These are phyloP conservation scores for Penicillium brevicompactum DNA, from an alignment of 2,329 filamentous ascomycete genomes.

Conservation along the genomic window DNA sequence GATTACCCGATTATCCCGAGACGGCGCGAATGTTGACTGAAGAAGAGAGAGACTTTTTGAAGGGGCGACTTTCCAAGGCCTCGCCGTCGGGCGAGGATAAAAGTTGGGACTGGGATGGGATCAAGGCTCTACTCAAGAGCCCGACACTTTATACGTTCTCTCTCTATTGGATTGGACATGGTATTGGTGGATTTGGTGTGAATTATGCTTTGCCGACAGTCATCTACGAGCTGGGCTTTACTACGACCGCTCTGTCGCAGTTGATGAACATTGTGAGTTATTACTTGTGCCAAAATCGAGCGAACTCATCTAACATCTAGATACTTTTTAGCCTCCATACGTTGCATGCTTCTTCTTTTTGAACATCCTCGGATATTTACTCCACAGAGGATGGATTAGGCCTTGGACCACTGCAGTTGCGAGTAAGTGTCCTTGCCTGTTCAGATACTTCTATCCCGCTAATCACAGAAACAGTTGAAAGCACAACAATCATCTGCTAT, in stretches of 20 bases:
- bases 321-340: conserved; percentile 37
- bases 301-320: neutral
- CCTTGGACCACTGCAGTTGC: conserved; percentile 43
- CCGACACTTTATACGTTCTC: conserved; percentile 43
- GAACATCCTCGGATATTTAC: conserved; percentile 36
- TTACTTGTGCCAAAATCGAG: neutral
- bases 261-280: conserved; percentile 45
- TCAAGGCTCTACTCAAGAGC: conserved; percentile 35
- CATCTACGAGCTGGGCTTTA: conserved; percentile 48
- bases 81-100: conserved; percentile 35
- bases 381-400: conserved; percentile 40
- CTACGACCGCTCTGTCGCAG: conserved; percentile 45
- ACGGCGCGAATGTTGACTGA: conserved; percentile 32
- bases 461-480: conserved; percentile 30
- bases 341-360: conserved; percentile 43
- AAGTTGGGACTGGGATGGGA: conserved; percentile 34
- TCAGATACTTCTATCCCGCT: conserved; percentile 1
- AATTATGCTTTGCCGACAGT: conserved; percentile 46
- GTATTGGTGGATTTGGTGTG: conserved; percentile 47
- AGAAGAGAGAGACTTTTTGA: conserved; percentile 27
- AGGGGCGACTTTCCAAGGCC: conserved; percentile 28
- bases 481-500: conserved; percentile 43
- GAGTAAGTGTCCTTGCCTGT: conserved; percentile 30
- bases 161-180: conserved; percentile 46
- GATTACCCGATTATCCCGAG: conserved; percentile 39